A percentile compares a stretch with the other conserved stretches of the same genome.
These are phyloP conservation scores for Xylaria nigripes DNA, from an alignment of 495 filamentous ascomycete species.

Conservation along the genomic window DNA sequence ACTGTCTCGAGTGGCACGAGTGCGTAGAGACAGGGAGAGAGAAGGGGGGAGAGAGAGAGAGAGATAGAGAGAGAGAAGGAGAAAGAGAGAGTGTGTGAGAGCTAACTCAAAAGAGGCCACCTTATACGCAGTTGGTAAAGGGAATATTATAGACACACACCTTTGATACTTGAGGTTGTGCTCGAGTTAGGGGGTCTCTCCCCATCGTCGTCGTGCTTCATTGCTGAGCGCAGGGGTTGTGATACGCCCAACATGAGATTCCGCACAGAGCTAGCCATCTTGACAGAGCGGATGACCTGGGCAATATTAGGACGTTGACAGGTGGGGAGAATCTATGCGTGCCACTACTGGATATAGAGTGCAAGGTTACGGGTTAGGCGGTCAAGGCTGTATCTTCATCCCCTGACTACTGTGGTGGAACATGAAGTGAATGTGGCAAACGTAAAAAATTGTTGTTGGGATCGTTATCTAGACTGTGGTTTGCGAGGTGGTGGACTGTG, in stretches of 20 bases:
- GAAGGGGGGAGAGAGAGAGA: too few relatives aligned
- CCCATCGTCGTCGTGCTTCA: slow-evolving; percentile 36
- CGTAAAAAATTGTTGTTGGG: neutral
- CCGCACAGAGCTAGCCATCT: slow-evolving; percentile 20
- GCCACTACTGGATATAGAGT: neutral
- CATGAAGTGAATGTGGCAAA: neutral
- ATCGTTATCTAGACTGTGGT: neutral
- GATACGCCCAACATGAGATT: slow-evolving; percentile 13
- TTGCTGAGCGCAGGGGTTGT: slow-evolving; percentile 34
- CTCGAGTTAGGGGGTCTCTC: slow-evolving; percentile 29
- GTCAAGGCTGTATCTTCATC: neutral
- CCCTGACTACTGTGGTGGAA: neutral
- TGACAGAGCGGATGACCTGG: neutral
- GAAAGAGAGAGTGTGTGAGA: too few relatives aligned
- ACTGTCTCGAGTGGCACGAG: neutral
- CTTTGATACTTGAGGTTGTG: slow-evolving; percentile 30
- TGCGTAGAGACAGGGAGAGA: too few relatives aligned
- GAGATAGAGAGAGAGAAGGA: too few relatives aligned
- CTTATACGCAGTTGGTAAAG: neutral
- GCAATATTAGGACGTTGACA: neutral
- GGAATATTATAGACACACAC: slow-evolving; percentile 22
- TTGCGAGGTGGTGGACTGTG: neutral
- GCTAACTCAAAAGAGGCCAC: neutral
- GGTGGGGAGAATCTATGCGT: neutral
- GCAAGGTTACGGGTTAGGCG: neutral